Percentiles rank a stretch among this genome's conserved stretches.
Evolutionary conservation across 139 green algal genomes (phyloP).

Genomic region (Chara braunii): DNA sequence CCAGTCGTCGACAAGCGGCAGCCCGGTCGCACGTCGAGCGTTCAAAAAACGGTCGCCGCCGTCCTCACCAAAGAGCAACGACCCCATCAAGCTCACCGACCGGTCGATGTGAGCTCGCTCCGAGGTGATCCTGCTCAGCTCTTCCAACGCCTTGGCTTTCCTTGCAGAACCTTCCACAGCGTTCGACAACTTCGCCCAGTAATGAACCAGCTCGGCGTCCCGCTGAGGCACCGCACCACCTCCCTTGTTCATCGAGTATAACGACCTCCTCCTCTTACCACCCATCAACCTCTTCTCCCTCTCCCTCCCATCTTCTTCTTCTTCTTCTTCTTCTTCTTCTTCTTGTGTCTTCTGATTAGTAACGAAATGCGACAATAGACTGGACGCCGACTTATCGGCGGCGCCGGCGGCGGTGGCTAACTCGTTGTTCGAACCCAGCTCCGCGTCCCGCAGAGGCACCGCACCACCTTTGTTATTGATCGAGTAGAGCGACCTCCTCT

Average conservation of each 20-base stretch:
- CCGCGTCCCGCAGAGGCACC: slow-evolving; percentile 74
- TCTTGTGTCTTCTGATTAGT: too few species aligned
- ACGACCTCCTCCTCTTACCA: too few species aligned
- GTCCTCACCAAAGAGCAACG: background rate
- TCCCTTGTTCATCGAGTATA: too few species aligned
- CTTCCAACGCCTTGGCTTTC: slow-evolving; percentile 30
- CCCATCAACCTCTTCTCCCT: too few species aligned
- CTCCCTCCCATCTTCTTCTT: too few species aligned
- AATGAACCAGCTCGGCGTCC: slow-evolving; percentile 73
- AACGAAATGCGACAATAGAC: too few species aligned
- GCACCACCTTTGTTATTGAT: too few species aligned
- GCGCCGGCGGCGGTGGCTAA: too few species aligned
- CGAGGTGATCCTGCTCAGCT: slow-evolving; percentile 39
- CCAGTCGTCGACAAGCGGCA: slow-evolving; percentile 77
- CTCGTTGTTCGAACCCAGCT: too few species aligned
- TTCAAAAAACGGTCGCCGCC: background rate
- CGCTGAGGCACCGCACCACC: slow-evolving; percentile 60
- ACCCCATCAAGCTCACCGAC: slow-evolving; percentile 12
- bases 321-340: too few species aligned
- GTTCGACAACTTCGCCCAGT: slow-evolving; percentile 48
- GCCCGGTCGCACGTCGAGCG: background rate
- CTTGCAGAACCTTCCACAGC: slow-evolving; percentile 10
- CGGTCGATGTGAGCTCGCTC: slow-evolving; percentile 47
- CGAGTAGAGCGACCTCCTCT: too few species aligned
- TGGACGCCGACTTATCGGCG: too few species aligned